Conservation (phyloP, 192 early-diverging fungal species). For the Rhizophagus sp. region DNA sequence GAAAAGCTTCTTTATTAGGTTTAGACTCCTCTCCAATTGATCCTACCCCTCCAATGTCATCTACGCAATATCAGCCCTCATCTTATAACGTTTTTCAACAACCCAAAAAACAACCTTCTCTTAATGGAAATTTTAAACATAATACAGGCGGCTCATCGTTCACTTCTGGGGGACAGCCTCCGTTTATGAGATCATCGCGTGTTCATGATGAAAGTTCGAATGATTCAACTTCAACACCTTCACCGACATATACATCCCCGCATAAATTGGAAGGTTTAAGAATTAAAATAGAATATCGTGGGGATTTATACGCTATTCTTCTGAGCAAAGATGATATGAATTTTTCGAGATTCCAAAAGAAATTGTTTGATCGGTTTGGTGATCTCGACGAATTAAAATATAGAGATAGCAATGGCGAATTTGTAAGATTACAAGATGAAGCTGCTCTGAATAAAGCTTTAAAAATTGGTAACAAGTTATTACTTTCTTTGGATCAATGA, state of each 20-base stretch:
- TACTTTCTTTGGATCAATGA: constrained; percentile 12
- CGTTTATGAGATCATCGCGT: constrained; percentile 38
- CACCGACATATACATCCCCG: not conserved
- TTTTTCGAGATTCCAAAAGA: constrained; percentile 55
- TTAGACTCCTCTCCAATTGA: constrained; percentile 29
- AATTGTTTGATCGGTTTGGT: constrained; percentile 61
- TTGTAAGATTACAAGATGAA: constrained; percentile 5
- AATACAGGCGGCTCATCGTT: constrained; percentile 31
- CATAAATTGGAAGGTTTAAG: constrained; percentile 51
- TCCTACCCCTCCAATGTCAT: constrained; percentile 31
- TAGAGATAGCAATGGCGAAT: constrained; percentile 38
- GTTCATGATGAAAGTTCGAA: constrained; percentile 31
- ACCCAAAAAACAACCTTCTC: constrained; percentile 20
- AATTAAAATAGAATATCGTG: constrained; percentile 69
- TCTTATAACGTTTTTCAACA: constrained; percentile 11
- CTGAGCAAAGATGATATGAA: constrained; percentile 56
- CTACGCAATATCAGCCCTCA: not conserved
- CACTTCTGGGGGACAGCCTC: constrained; percentile 15
- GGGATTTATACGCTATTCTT: constrained; percentile 74
- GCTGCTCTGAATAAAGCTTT: constrained; percentile 6
- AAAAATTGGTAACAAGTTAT: not conserved
- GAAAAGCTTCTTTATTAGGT: not conserved
- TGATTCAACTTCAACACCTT: not conserved
- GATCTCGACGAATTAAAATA: constrained; percentile 41
- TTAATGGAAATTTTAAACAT: constrained; percentile 16